phyloP scores from a whole-genome alignment of 2,329 filamentous ascomycete species.

The Ophiostoma sp. region DNA sequence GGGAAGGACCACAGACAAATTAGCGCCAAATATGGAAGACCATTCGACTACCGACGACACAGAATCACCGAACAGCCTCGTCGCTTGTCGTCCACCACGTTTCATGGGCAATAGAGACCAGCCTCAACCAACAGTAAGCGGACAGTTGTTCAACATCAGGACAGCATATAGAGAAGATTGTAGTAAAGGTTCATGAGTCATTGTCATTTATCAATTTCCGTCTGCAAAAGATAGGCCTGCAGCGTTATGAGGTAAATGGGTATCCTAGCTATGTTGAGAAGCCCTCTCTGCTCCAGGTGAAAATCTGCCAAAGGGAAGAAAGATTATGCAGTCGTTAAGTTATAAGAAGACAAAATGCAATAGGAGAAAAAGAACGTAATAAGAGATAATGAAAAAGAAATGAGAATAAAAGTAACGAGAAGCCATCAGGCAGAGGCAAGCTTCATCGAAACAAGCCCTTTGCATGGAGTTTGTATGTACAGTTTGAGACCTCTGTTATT shows the following conservation, averaged over 20 bases:
- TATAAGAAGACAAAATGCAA: not conserved
- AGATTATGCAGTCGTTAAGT: not conserved
- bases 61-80: not conserved
- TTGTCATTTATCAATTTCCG: conserved; percentile 18
- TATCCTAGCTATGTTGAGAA: not conserved
- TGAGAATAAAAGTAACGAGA: not conserved
- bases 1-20: not conserved
- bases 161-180: not conserved
- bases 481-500: not conserved
- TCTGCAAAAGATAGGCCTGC: not conserved
- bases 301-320: not conserved
- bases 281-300: not conserved
- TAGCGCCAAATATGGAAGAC: not conserved
- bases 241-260: not conserved
- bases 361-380: not conserved
- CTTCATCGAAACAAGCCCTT: not conserved
- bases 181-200: conserved; percentile 22
- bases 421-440: not conserved
- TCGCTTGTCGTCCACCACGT: not conserved
- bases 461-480: not conserved
- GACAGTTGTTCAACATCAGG: not conserved
- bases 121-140: not conserved
- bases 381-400: not conserved
- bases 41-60: not conserved
- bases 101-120: not conserved